Percentiles rank a stretch among this genome's conserved stretches.
Evolutionary conservation across 2,329 filamentous ascomycete genomes (phyloP).

Genomic region (Xylariomycetidae sp.): DNA sequence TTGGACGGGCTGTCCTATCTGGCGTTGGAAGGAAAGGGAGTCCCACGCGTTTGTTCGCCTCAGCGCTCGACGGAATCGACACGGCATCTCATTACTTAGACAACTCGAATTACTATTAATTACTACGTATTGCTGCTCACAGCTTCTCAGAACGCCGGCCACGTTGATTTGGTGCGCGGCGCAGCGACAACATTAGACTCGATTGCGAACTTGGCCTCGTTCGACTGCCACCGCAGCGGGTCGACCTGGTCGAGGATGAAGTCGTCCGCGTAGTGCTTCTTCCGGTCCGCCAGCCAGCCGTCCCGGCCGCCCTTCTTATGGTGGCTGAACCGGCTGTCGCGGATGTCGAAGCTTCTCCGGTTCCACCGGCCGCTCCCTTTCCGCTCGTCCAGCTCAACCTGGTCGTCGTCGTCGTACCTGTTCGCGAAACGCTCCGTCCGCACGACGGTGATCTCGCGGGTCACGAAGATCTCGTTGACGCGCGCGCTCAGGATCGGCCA

Average conservation of each 20-base stretch:
- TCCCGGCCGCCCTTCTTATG: not conserved
- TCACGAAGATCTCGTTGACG: constrained; percentile 13
- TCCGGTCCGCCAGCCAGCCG: constrained; percentile 1
- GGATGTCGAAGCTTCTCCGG: constrained; percentile 1
- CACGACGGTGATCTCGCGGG: constrained; percentile 10
- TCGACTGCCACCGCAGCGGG: constrained; percentile 8
- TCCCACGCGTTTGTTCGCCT: no score
- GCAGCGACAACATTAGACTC: no score
- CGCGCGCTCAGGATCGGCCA: constrained; percentile 11
- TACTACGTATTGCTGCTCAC: no score
- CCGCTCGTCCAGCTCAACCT: constrained; percentile 12
- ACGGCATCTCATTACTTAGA: no score
- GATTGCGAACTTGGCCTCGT: no score
- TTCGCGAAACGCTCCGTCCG: constrained; percentile 6
- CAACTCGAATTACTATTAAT: no score
- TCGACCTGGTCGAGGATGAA: constrained; percentile 12
- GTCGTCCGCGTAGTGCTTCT: constrained; percentile 10
- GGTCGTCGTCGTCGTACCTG: constrained; percentile 3
- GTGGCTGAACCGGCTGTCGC: constrained; percentile 6
- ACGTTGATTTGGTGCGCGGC: no score
- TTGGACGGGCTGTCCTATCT: no score
- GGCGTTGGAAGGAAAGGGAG: no score
- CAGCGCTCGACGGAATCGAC: no score
- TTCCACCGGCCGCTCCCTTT: no score
- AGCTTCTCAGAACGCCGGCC: no score